phyloP scores from a whole-genome alignment of 768 basidiomycete genomes.

The Xerocomellus amylosporus region DNA sequence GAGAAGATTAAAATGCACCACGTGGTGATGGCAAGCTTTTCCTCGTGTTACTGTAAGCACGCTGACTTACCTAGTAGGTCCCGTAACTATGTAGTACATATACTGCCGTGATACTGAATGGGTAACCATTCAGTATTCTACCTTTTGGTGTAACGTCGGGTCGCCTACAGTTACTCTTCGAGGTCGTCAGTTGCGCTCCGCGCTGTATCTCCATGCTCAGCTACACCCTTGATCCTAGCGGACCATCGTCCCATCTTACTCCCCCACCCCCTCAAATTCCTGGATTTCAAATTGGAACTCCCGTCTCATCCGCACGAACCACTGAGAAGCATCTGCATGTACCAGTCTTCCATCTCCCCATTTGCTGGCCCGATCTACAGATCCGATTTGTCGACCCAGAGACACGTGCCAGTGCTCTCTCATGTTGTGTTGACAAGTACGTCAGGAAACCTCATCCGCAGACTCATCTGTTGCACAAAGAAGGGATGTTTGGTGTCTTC shows the following conservation, averaged over 20 bases:
- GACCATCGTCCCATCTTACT: neutral
- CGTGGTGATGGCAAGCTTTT: neutral
- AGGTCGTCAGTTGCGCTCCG: neutral
- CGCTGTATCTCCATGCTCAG: neutral
- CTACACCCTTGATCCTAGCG: neutral
- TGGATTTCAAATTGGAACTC: neutral
- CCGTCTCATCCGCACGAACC: conserved; percentile 3
- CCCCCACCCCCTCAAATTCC: neutral
- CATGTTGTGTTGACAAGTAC: neutral
- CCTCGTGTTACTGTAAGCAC: neutral
- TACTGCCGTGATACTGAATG: too few relatives aligned
- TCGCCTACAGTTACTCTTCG: too few relatives aligned
- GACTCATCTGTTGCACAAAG: neutral
- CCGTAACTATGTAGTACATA: too few relatives aligned
- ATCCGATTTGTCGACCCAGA: neutral
- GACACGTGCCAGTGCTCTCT: too few relatives aligned
- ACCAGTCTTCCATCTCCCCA: neutral
- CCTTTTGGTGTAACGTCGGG: too few relatives aligned
- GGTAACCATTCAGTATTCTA: too few relatives aligned
- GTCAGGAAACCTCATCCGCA: neutral
- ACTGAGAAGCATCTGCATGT: neutral
- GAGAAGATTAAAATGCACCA: too few relatives aligned
- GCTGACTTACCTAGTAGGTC: too few relatives aligned
- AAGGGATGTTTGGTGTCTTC: neutral
- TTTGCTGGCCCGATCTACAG: neutral